Evolutionary conservation across 2,329 filamentous ascomycete species (phyloP).

Genomic region (Aaosphaeria pasadenensis): DNA sequence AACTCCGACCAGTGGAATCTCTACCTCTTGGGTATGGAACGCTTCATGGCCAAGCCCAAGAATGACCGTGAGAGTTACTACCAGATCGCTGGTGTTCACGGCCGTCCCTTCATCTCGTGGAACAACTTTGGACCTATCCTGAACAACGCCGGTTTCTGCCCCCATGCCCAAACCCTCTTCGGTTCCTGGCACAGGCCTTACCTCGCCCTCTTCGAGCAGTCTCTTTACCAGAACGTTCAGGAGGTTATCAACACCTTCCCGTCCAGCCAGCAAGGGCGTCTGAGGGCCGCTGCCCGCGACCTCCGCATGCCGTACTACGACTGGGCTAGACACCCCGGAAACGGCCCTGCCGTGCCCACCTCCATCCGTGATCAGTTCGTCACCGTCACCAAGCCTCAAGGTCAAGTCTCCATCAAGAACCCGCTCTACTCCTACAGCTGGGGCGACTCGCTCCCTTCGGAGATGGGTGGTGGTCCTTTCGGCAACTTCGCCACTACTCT

Average conservation of each 20-base stretch:
- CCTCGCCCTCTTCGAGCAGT: constrained; percentile 59
- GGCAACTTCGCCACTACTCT: constrained; percentile 30
- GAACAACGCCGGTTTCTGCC: constrained; percentile 68
- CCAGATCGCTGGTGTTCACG: constrained; percentile 77
- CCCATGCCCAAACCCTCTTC: constrained; percentile 73
- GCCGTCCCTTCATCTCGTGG: constrained; percentile 64
- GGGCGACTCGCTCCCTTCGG: constrained; percentile 52
- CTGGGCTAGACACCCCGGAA: constrained; percentile 41
- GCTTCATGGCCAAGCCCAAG: constrained; percentile 68
- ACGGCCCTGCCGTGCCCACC: constrained; percentile 27
- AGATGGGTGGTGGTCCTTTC: constrained; percentile 42
- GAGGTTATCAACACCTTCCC: constrained; percentile 44
- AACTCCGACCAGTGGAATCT: constrained; percentile 67
- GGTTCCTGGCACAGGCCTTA: constrained; percentile 83
- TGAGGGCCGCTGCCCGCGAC: constrained; percentile 37
- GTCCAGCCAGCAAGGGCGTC: constrained; percentile 34
- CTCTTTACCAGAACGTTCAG: constrained; percentile 38
- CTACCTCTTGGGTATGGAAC: constrained; percentile 70
- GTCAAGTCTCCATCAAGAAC: constrained; percentile 39
- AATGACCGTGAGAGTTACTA: constrained; percentile 69
- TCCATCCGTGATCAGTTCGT: constrained; percentile 42
- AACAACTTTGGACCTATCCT: constrained; percentile 44
- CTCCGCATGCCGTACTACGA: constrained; percentile 50
- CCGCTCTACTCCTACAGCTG: constrained; percentile 47
- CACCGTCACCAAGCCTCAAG: constrained; percentile 41